A percentile compares a stretch with the other conserved stretches of the same genome.
phyloP scores from a whole-genome alignment of 2,329 filamentous ascomycete species.

The Diplodia corticola region DNA sequence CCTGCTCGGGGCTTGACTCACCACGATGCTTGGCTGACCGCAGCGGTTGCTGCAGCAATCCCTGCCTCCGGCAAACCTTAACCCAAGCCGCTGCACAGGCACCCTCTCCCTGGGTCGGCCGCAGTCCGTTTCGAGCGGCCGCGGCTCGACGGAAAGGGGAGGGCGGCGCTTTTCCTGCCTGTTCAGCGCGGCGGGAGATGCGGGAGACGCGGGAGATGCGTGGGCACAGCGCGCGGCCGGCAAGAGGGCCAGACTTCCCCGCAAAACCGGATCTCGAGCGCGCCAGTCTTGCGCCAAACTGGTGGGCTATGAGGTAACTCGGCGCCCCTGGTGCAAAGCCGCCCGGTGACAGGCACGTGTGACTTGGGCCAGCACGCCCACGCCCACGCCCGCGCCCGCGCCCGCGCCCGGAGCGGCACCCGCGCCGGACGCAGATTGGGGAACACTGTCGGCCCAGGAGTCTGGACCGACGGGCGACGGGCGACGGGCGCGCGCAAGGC shows the following conservation, averaged over 20 bases:
- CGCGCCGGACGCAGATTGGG: too few species aligned
- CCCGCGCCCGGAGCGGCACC: background rate
- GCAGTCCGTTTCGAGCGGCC: background rate
- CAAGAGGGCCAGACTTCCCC: conserved; percentile 16
- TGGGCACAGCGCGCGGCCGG: background rate
- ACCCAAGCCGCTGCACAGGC: background rate
- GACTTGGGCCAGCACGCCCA: too few species aligned
- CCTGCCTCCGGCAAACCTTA: background rate
- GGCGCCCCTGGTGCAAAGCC: conserved; percentile 1
- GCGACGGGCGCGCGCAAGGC: background rate
- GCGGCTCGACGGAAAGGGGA: background rate
- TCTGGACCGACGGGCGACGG: background rate
- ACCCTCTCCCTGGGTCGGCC: background rate
- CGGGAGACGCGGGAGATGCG: background rate
- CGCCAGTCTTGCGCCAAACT: too few species aligned
- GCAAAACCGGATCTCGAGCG: conserved; percentile 2
- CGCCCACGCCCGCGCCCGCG: too few species aligned
- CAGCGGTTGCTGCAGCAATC: background rate
- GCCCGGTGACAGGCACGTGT: background rate
- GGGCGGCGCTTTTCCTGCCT: background rate
- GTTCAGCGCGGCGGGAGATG: background rate
- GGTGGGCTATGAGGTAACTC: conserved; percentile 7
- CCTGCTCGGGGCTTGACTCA: conserved; percentile 3
- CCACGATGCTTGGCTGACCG: background rate
- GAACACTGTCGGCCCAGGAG: background rate